Evolutionary conservation across 768 basidiomycete species (phyloP), one percentile per base, ranked within the genome.

Genomic region (Leucosporidium yakuticum): DNA sequence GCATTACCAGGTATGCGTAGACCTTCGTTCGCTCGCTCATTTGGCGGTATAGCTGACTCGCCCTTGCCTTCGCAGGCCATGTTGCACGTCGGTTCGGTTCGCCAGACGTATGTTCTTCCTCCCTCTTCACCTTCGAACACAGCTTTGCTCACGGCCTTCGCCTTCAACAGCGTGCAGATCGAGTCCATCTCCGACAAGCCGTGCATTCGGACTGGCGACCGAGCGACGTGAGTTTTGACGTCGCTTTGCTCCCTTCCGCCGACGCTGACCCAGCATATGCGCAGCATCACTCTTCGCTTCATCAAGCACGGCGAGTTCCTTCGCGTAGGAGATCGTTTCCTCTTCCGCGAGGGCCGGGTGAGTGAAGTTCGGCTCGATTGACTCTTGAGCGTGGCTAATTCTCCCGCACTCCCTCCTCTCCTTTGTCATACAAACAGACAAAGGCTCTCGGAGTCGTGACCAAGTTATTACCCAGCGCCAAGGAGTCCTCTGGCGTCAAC

Each of bases 331-430:
- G 63, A 70, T 15, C 60, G 70, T 17, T 69, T 75, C 59, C 79
- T 99, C 19, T 93, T 98, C 78, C 83, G 95, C 50, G 96, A 98
- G 79, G 95, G 94, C 5, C 92, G 91, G 83, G 92, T 39, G 50
- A 44, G 23, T n/a, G 20, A 27, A 44, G 39, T 15, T 15, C 17
- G 11, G 39, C 39, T 44, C 14, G 8, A n/a, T 7, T 15, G 8
- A 44, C 6, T 44, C 34, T 15, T 44, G 21, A 7, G 34, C n/a
- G 12, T 39, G 25, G 17, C 49, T 23, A 20, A 21, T 11, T 23
- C 44, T 62, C 11, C n/a, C n/a, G n/a, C n/a, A n/a, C n/a, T n/a
- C n/a, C n/a, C n/a, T n/a, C n/a, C n/a, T n/a, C n/a, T 44, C 25
- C 34, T 31, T 21, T 29, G 53, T 23, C 4, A 23, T 25, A 8